Evolutionary conservation across 257 asterid species (phyloP).

Genomic region (Phtheirospermum japonicum): DNA sequence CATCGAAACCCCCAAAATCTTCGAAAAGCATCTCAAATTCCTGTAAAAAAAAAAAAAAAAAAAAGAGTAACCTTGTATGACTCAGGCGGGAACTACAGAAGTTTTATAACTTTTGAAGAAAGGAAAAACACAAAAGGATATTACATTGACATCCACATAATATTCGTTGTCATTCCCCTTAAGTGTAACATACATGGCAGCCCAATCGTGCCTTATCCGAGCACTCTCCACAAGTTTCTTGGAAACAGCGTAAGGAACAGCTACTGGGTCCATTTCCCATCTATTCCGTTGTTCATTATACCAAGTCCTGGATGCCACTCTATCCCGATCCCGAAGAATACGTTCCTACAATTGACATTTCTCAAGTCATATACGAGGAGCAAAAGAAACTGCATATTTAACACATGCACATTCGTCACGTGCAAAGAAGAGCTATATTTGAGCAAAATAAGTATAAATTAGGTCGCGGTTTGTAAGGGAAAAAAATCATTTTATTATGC

Average conservation of each 20-base stretch:
- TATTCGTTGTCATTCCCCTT: constrained; percentile 88
- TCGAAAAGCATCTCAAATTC: constrained; percentile 83
- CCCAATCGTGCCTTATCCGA: constrained; percentile 98
- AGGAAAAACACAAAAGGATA: constrained; percentile 27
- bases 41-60: constrained; percentile 41
- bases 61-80: constrained; percentile 23
- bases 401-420: constrained; percentile 19
- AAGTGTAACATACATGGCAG: constrained; percentile 68
- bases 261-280: constrained; percentile 96
- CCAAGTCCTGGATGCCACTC: constrained; percentile 89
- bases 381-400: constrained; percentile 22
- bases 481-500: background rate
- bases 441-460: constrained; percentile 14
- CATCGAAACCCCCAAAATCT: constrained; percentile 95
- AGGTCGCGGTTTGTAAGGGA: background rate
- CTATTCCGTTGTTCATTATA: constrained; percentile 68
- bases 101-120: constrained; percentile 12
- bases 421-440: constrained; percentile 23
- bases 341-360: constrained; percentile 52
- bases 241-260: constrained; percentile 91
- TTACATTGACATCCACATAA: constrained; percentile 72
- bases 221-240: constrained; percentile 81
- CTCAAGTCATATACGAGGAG: constrained; percentile 27
- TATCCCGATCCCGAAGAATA: constrained; percentile 83
- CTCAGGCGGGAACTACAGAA: background rate